Conservation (phyloP, 1,284 basidiomycete species). For the Tilletia horrida region DNA sequence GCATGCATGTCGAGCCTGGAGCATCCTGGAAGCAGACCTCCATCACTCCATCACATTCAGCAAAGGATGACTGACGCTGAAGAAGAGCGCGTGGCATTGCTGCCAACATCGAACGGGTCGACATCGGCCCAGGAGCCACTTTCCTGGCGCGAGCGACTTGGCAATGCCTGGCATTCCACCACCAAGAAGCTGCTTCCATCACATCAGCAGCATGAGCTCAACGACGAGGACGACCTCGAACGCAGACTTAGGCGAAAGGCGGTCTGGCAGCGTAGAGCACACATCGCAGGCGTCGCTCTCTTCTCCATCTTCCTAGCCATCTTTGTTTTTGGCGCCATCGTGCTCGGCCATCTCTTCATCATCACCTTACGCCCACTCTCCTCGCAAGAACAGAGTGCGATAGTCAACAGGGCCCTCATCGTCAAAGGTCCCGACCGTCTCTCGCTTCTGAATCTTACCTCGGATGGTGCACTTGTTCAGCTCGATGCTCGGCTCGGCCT, state of each 20-base stretch:
- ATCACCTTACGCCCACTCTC: constrained; percentile 36
- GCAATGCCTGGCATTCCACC: constrained; percentile 1
- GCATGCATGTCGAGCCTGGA: too few relatives aligned
- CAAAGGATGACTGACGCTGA: constrained; percentile 8
- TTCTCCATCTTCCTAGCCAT: constrained; percentile 32
- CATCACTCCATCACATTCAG: not conserved
- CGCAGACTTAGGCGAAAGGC: not conserved
- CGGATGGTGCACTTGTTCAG: constrained; percentile 39
- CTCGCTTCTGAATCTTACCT: constrained; percentile 40
- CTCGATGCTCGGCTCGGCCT: constrained; percentile 46
- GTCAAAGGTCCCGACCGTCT: constrained; percentile 44
- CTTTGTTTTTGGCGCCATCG: constrained; percentile 28
- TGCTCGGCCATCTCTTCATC: constrained; percentile 34
- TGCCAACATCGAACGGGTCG: not conserved
- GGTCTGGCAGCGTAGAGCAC: constrained; percentile 15
- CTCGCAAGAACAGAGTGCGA: constrained; percentile 33
- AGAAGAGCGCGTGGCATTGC: not conserved
- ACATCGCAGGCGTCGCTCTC: constrained; percentile 29
- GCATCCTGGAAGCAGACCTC: not conserved
- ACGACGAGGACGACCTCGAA: not conserved
- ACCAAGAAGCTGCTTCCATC: not conserved
- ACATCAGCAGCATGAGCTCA: not conserved
- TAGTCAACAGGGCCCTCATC: constrained; percentile 39
- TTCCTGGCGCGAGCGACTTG: not conserved
- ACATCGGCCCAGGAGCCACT: not conserved